phyloP scores from a whole-genome alignment of 2,329 filamentous ascomycete genomes.

The Chaetomium olivaceum region DNA sequence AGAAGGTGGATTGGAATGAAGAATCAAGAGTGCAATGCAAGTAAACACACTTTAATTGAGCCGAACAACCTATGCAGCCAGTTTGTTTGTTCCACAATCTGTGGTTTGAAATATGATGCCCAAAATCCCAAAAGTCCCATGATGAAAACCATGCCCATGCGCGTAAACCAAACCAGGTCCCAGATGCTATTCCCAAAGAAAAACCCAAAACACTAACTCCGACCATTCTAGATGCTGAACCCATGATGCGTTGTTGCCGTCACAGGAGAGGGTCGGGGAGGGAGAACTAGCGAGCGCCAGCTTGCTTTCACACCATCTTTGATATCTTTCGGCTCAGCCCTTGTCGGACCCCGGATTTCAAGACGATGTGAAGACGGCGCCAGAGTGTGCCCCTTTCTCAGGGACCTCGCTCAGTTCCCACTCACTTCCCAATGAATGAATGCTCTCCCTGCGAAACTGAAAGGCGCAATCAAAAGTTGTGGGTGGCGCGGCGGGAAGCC shows the following conservation, averaged over 20 bases:
- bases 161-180: not conserved
- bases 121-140: not conserved
- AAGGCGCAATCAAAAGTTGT: not conserved
- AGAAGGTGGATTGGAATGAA: not conserved
- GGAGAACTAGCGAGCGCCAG: not conserved
- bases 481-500: slow-evolving; percentile 2
- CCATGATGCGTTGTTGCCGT: not conserved
- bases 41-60: not conserved
- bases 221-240: not conserved
- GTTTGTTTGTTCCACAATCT: not conserved
- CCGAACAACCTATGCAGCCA: not conserved
- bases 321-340: not conserved
- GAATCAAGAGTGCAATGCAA: not conserved
- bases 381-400: slow-evolving; percentile 3
- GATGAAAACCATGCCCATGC: not conserved
- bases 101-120: not conserved
- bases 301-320: not conserved
- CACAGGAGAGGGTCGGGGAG: not conserved
- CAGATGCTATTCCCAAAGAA: not conserved
- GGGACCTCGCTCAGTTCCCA: not conserved
- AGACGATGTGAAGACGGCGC: not conserved
- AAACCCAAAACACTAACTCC: not conserved
- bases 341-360: not conserved
- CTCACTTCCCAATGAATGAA: not conserved
- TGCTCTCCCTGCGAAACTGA: not conserved